A percentile compares a stretch with the other conserved stretches of the same genome.
These are phyloP conservation scores for Candida sanyaensis DNA, from an alignment of 1,139 yeast genomes.

Conservation along the genomic window DNA sequence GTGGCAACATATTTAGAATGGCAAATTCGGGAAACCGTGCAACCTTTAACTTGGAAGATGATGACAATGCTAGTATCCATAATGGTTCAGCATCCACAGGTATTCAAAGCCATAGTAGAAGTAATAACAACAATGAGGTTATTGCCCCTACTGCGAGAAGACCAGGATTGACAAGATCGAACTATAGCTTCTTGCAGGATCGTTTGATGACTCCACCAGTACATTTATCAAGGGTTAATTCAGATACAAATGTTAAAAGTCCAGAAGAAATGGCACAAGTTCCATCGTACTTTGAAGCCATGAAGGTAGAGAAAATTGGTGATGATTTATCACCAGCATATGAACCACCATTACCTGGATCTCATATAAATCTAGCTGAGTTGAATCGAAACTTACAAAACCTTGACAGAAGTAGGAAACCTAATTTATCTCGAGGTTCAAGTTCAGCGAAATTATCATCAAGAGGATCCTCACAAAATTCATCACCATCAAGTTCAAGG, in stretches of 20 bases:
- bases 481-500: conserved; percentile 33
- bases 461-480: conserved; percentile 20
- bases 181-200: conserved; percentile 14
- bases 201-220: conserved; percentile 45
- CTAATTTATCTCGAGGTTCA: conserved; percentile 22
- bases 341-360: conserved; percentile 54
- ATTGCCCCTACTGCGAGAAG: conserved; percentile 2
- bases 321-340: conserved; percentile 54
- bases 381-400: conserved; percentile 17
- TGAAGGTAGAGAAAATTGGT: conserved; percentile 50
- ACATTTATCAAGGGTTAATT: conserved; percentile 61
- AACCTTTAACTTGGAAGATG: conserved; percentile 46
- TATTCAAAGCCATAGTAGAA: conserved; percentile 8
- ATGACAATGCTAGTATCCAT: conserved; percentile 18
- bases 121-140: conserved; percentile 8
- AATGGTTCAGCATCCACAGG: not conserved
- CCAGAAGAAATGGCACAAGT: conserved; percentile 54
- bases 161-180: conserved; percentile 13
- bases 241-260: conserved; percentile 28
- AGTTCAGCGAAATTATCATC: conserved; percentile 21
- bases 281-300: conserved; percentile 83
- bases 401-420: conserved; percentile 10
- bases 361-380: conserved; percentile 34
- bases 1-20: not conserved
- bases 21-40: conserved; percentile 29